Percentiles rank a stretch among this genome's conserved stretches.
Evolutionary conservation across 139 green algal genomes (phyloP).

Genomic region (Chlamydomonas incerta): DNA sequence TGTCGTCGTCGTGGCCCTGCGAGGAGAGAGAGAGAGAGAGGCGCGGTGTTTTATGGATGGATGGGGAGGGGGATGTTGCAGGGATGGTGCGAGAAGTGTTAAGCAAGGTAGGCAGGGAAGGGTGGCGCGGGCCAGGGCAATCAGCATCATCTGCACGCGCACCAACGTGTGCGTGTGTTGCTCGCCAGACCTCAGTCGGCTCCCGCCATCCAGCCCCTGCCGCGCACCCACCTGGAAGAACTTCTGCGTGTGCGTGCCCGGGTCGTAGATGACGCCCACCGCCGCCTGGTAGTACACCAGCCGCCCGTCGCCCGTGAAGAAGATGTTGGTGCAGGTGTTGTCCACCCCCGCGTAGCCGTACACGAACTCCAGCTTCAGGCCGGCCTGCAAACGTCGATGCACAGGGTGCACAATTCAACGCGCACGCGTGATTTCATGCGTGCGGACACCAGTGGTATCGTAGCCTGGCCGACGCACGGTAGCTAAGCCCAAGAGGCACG

Average conservation of each 20-base stretch:
- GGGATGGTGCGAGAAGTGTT: no score
- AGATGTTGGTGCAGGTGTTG: constrained; percentile 68
- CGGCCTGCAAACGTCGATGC: no score
- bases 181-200: no score
- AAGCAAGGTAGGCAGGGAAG: no score
- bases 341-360: constrained; percentile 73
- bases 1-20: constrained; percentile 82
- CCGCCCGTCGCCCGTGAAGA: constrained; percentile 59
- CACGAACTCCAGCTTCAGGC: constrained; percentile 77
- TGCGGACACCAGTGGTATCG: no score
- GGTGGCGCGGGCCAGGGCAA: no score
- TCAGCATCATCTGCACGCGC: no score
- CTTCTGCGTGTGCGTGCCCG: constrained; percentile 63
- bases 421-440: not conserved
- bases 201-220: no score
- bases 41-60: not conserved
- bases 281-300: constrained; percentile 78
- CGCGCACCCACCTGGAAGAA: constrained; percentile 83
- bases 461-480: no score
- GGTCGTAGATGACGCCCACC: constrained; percentile 77
- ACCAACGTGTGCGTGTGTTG: no score
- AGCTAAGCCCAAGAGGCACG: no score
- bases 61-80: not conserved
- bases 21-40: no score
- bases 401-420: not conserved